Evolutionary conservation across 2,329 filamentous ascomycete genomes (phyloP).

Genomic region (Cladosporium sphaerospermum): DNA sequence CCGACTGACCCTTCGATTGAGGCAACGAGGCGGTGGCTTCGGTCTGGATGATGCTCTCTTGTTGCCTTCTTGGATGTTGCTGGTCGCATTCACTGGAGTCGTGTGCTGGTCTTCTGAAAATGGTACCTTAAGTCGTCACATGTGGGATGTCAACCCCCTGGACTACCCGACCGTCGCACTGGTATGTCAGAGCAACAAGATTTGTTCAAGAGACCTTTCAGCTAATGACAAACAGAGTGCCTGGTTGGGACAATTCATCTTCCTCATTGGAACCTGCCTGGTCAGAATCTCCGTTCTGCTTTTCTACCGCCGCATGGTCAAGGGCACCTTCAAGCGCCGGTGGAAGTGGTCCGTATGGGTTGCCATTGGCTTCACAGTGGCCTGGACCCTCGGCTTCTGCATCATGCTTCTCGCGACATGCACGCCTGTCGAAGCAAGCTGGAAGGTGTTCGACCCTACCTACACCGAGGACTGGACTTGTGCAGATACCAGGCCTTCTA

Average conservation of each 20-base stretch:
- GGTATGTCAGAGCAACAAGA: background rate
- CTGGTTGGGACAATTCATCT: constrained; percentile 31
- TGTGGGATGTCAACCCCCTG: constrained; percentile 1
- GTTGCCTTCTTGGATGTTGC: constrained; percentile 3
- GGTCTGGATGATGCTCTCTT: constrained; percentile 10
- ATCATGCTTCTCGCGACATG: constrained; percentile 18
- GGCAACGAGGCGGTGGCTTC: constrained; percentile 18
- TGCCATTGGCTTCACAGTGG: constrained; percentile 34
- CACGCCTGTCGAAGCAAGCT: constrained; percentile 16
- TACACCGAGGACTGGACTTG: constrained; percentile 24
- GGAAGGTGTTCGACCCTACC: constrained; percentile 14
- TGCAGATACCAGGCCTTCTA: constrained; percentile 25
- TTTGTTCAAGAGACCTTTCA: background rate
- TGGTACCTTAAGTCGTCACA: constrained; percentile 6
- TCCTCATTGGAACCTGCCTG: constrained; percentile 27
- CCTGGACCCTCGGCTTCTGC: constrained; percentile 35
- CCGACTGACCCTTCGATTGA: constrained; percentile 19
- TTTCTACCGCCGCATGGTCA: constrained; percentile 39
- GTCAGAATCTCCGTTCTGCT: constrained; percentile 34
- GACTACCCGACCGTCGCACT: constrained; percentile 6
- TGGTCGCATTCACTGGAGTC: constrained; percentile 1
- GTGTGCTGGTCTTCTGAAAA: background rate
- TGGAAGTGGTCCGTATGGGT: constrained; percentile 35
- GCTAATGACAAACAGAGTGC: constrained; percentile 15
- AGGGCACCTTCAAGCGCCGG: constrained; percentile 28